Conservation (phyloP, 352 stramenopile species). For the Phytophthora tubulina region DNA sequence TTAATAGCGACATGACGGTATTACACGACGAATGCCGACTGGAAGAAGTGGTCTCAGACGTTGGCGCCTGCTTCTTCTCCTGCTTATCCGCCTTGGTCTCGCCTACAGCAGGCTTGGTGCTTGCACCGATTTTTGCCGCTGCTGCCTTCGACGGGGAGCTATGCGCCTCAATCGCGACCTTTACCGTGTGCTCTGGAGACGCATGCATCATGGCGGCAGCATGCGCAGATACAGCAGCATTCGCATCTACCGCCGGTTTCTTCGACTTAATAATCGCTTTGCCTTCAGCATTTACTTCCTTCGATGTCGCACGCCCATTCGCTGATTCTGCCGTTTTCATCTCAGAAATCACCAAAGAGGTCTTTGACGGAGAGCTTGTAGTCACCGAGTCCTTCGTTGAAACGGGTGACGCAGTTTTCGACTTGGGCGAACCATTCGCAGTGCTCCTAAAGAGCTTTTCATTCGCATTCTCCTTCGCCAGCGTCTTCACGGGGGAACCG, state of each 20-base stretch:
- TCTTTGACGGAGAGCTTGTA: neutral
- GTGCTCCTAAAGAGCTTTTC: neutral
- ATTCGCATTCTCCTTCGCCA: constrained; percentile 21
- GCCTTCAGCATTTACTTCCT: neutral
- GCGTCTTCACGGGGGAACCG: constrained; percentile 35
- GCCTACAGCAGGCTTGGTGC: constrained; percentile 12
- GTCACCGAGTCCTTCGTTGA: constrained; percentile 3
- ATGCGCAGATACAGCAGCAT: constrained; percentile 17
- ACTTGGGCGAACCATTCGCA: neutral
- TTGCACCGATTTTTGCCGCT: constrained; percentile 39
- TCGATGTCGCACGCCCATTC: constrained; percentile 1
- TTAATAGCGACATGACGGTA: constrained; percentile 80
- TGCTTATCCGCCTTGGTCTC: constrained; percentile 20
- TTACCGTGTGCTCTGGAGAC: constrained; percentile 45
- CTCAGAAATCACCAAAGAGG: constrained; percentile 5
- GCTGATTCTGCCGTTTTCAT: neutral
- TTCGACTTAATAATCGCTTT: constrained; percentile 19
- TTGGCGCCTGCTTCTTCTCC: constrained; percentile 17
- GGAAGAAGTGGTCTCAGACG: constrained; percentile 1
- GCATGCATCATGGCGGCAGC: constrained; percentile 31
- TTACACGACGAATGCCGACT: constrained; percentile 57
- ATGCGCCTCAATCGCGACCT: constrained; percentile 39
- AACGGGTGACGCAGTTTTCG: neutral
- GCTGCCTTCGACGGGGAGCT: constrained; percentile 48
- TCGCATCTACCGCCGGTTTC: constrained; percentile 8